Conservation (phyloP, 768 basidiomycete species). For the Pleurotus salmoneostramineus region DNA sequence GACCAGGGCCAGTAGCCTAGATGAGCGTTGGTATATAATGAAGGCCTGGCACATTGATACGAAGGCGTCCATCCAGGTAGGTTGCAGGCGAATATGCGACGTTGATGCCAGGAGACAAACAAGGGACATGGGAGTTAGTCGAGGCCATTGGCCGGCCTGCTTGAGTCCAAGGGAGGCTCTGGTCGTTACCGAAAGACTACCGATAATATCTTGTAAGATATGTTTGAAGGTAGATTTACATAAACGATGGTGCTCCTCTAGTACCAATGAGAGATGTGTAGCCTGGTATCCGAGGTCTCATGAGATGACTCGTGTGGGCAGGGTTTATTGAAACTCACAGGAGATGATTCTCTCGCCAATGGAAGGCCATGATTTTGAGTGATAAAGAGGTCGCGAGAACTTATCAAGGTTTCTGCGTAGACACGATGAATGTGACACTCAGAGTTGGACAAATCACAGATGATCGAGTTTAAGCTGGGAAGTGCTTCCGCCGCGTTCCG, state of each 20-base stretch:
- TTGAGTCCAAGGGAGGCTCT: neutral
- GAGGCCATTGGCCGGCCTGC: conserved; percentile 30
- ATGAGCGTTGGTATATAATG: conserved; percentile 31
- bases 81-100: conserved; percentile 11
- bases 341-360: no score
- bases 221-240: neutral
- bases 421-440: neutral
- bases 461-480: neutral
- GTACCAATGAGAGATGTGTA: neutral
- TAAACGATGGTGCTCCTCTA: neutral
- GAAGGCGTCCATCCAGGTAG: conserved; percentile 26
- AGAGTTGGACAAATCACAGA: neutral
- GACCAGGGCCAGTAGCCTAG: conserved; percentile 25
- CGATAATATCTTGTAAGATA: neutral
- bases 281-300: neutral
- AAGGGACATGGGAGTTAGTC: conserved; percentile 24
- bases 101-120: conserved; percentile 24
- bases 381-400: neutral
- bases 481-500: neutral
- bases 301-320: no score
- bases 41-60: conserved; percentile 21
- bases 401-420: neutral
- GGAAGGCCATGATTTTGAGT: neutral
- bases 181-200: neutral
- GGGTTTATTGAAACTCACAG: no score